Evolutionary conservation across 139 green algal species (phyloP), one percentile per base, ranked within the genome.

Genomic region (Micractinium conductrix): DNA sequence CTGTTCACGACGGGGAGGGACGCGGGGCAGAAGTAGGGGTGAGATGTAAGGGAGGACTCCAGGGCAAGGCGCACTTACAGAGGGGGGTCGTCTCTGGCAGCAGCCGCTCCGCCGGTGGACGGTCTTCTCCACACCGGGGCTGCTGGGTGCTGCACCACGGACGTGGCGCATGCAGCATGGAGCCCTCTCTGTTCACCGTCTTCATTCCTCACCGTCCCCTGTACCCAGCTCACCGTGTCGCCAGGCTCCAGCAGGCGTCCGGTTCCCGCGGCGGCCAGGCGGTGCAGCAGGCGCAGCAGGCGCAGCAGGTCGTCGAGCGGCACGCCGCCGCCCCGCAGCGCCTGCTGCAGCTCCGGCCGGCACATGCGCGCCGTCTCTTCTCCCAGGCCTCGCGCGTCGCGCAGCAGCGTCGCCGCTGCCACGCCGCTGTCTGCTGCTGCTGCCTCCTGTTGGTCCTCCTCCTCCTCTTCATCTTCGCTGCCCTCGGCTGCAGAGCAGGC

Each of bases 221-320:
- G 37, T 2, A 70, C 14, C 67, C 67, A 14, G 10, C 75, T n/a
- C 78, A 83, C 78, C 78, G 43, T 44, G 53, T 83, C 78, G 0
- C 62, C 78, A 1, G 42, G 62, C 62, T 83, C 78, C 62, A 83
- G 62, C 78, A 74, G 44, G 62, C 17, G 42, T 30, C 62, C 78
- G 3, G 43, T n/a, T 17, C 78, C 78, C 0, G 19, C 44, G 7
- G 72, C 55, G 16, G 62, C 62, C 30, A 83, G 78, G 30, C 62
- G 60, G 10, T 74, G 81, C 40, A 85, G 73, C 45, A 53, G 38
- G 63, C 69, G 63, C 79, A 87, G 79, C 68, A 78, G 67, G 40
- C 84, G 62, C 55, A 87, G 80, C 85, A 89, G 70, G 2, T 12
- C n/a, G 5, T 81, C 73, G 33, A 69, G 26, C n/a, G 78, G 60